A percentile compares a stretch with the other conserved stretches of the same genome.
Conservation (phyloP, 257 asterid genomes). For the Eustoma russellianum region DNA sequence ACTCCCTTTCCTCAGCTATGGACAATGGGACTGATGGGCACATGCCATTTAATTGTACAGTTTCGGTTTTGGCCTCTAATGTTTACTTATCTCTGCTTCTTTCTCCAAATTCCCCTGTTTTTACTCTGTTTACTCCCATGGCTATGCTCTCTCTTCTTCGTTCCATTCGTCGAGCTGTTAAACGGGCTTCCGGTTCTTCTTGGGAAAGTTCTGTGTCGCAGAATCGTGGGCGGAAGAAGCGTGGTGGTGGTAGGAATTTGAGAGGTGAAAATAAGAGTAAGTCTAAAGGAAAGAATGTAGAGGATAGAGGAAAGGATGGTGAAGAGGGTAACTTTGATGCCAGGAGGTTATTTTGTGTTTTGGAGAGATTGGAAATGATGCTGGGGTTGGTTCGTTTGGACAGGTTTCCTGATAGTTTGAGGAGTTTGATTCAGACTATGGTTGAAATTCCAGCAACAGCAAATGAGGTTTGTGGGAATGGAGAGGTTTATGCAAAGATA, state of each 20-base stretch:
- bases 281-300: constrained; percentile 27
- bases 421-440: constrained; percentile 64
- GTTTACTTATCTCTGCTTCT: constrained; percentile 61
- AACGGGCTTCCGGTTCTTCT: constrained; percentile 24
- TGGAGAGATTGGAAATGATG: constrained; percentile 59
- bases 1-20: constrained; percentile 55
- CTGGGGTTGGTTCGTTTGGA: constrained; percentile 67
- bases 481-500: constrained; percentile 41
- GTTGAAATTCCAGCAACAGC: constrained; percentile 61
- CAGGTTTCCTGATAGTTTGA: constrained; percentile 84
- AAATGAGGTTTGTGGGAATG: constrained; percentile 38
- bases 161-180: constrained; percentile 51
- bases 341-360: constrained; percentile 41
- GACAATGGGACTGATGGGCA: constrained; percentile 41
- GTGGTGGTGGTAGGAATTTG: constrained; percentile 22
- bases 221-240: constrained; percentile 33
- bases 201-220: constrained; percentile 21
- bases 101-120: constrained; percentile 83
- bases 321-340: constrained; percentile 40
- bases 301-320: constrained; percentile 22
- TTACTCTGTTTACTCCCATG: constrained; percentile 81
- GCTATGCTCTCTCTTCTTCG: constrained; percentile 71
- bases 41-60: constrained; percentile 4
- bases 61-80: constrained; percentile 56
- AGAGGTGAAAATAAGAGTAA: constrained; percentile 5